Evolutionary conservation across 2,329 filamentous ascomycete species (phyloP), one percentile per base, ranked within the genome.

Genomic region (Ramularia endophylla): DNA sequence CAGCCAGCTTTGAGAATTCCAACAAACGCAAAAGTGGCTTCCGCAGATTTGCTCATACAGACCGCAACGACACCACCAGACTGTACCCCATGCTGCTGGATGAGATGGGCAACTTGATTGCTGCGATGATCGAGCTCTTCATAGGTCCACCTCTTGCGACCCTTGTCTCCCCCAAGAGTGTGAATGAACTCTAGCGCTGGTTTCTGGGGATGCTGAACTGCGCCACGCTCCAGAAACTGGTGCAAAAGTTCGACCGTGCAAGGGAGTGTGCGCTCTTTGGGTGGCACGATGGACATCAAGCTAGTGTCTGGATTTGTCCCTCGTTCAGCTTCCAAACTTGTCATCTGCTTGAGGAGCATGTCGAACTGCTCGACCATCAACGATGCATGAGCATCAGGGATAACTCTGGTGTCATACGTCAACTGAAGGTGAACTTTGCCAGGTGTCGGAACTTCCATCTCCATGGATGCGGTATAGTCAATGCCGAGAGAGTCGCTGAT

Each of bases 1-100:
- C 83, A 89, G 0, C 87, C 87, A 5, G 83, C 78, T 60, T 94
- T 94, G 22, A 94, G 66, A 40, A 92, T 81, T 1, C 87, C 87
- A 2, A 94, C 67, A 28, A 94, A 88, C 0, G 83, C 76, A 54
- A 92, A 86, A 27, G 86, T 89, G 0, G 87, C 87, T 57, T 90
- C 83, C 0, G 87, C 81, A 46, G 83, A 89, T 58, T 94, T 94
- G 41, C 87, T 80, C 55, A 94, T 94, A 57, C 84, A 87, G 7
- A 90, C 73, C 0, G 80, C 86, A 16, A 94, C 70, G 4, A 89
- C 78, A 18, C 67, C 68, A 0, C 85, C 82, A 0, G 75, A 68
- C 0, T 59, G 47, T 0, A 78, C 64, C 2, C 70, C 73, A 15
- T 70, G 61, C 0, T 61, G 52, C 1, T 68, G 58, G 1, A 94